Conservation (phyloP, 305 asterid species). For the Salvia sclarea region DNA sequence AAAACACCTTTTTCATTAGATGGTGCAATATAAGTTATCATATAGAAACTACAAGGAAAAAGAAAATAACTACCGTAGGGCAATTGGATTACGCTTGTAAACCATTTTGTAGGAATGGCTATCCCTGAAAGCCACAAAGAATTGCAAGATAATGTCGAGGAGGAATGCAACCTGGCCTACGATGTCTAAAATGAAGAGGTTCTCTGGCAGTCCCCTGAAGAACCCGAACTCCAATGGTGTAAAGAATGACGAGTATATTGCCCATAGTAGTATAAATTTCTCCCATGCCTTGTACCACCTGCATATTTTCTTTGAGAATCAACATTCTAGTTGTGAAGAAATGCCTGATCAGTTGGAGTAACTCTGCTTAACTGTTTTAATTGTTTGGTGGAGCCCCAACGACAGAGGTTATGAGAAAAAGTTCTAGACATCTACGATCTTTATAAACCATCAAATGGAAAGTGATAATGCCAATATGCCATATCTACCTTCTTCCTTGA, state of each 20-base stretch:
- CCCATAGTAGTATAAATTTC: conserved; percentile 82
- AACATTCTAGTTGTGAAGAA: neutral
- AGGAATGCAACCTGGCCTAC: conserved; percentile 79
- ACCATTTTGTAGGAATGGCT: conserved; percentile 75
- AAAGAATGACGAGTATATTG: conserved; percentile 80
- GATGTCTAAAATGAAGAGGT: conserved; percentile 71
- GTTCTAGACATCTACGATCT: neutral
- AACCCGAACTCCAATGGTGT: conserved; percentile 94
- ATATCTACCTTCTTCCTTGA: conserved; percentile 18
- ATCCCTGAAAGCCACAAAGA: conserved; percentile 80
- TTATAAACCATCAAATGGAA: conserved; percentile 3
- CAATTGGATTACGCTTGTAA: conserved; percentile 58
- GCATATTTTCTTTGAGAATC: conserved; percentile 36
- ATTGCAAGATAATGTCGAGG: conserved; percentile 68
- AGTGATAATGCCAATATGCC: neutral
- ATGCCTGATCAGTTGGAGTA: neutral
- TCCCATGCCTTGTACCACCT: conserved; percentile 92
- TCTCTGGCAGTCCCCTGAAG: conserved; percentile 80
- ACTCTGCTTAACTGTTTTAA: conserved; percentile 17
- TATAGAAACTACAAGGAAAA: neutral
- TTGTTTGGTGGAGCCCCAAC: conserved; percentile 5
- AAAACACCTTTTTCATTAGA: neutral
- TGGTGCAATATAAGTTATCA: neutral
- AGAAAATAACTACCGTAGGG: conserved; percentile 54
- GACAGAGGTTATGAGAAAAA: neutral